Evolutionary conservation across 1,284 basidiomycete species (phyloP), one percentile per base, ranked within the genome.

Genomic region (Cryptococcus wingfieldii): DNA sequence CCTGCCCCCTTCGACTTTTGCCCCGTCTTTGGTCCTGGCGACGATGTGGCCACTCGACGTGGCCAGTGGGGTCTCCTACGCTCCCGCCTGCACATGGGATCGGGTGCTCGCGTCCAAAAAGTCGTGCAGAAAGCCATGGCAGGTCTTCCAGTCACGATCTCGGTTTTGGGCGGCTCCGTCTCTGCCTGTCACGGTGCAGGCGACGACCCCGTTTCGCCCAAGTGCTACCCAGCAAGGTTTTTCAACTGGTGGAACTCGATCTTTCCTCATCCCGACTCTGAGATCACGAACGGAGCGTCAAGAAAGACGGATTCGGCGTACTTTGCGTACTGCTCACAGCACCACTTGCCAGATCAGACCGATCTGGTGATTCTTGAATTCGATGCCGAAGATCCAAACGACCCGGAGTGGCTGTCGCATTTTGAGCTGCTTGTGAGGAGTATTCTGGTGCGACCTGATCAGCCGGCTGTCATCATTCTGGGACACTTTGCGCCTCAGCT

Each of bases 241-340:
- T 96, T 96, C 79, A 81, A 86, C 55, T 97, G 93, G 93, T 94
- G 92, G 88, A 91, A 94, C 77, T 83, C 82, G 50, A 84, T 96
- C 10, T 97, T 97, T 78, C 93, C 93, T 2, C 90, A 97, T 75
- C 92, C 92, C 0, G 89, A 89, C 1, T 90, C 89, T 9, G 92
- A 96, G 74, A 83, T 97, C 63, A 96, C 93, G n/a, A 96, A 96
- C 73, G 93, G 93, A 28, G 93, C 93, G 1, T 87, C 92, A 80
- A 83, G 90, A 18, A 84, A 85, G 47, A 91, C 90, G 38, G 88
- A 88, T 75, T 92, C 92, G 7, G 86, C 86, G 4, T 97, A 97
- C 78, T 97, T 91, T 80, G 88, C 87, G 10, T 96, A 87, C 78
- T 97, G 94, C 80, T 88, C 84, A 58, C 81, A 82, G 2, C 92